Conservation (phyloP, 495 filamentous ascomycete species). For the Neurospora africana region DNA sequence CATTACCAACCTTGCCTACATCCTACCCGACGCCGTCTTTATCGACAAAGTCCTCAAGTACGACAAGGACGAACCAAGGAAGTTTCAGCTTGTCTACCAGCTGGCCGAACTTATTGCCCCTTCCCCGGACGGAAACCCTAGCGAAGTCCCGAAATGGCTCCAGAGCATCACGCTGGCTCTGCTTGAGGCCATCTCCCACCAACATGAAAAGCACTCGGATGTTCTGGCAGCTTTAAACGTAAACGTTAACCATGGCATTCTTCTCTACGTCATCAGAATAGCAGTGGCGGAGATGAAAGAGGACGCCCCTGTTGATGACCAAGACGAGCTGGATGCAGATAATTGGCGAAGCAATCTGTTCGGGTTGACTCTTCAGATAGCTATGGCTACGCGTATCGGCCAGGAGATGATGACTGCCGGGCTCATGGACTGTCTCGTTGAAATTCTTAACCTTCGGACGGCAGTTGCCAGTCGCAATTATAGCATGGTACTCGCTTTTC, state of each 20-base stretch:
- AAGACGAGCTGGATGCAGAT: slow-evolving; percentile 53
- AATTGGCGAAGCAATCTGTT: slow-evolving; percentile 87
- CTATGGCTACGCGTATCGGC: slow-evolving; percentile 56
- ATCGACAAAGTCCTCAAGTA: slow-evolving; percentile 74
- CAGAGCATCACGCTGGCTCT: slow-evolving; percentile 77
- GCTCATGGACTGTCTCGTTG: slow-evolving; percentile 77
- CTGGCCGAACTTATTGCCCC: slow-evolving; percentile 80
- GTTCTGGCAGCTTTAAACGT: slow-evolving; percentile 78
- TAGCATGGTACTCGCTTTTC: slow-evolving; percentile 67
- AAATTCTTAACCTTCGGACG: slow-evolving; percentile 77
- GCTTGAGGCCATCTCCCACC: slow-evolving; percentile 70
- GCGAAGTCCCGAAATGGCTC: slow-evolving; percentile 55
- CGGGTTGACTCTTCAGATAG: slow-evolving; percentile 65
- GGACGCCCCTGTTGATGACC: slow-evolving; percentile 42
- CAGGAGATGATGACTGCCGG: slow-evolving; percentile 76
- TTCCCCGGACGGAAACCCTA: slow-evolving; percentile 50
- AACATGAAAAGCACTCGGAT: slow-evolving; percentile 65
- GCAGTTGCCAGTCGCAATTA: slow-evolving; percentile 71
- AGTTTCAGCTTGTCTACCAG: slow-evolving; percentile 84
- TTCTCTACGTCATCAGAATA: slow-evolving; percentile 89
- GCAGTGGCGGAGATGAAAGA: slow-evolving; percentile 68
- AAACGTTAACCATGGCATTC: slow-evolving; percentile 89
- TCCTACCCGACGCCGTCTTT: slow-evolving; percentile 69
- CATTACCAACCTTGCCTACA: slow-evolving; percentile 84
- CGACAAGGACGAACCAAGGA: slow-evolving; percentile 82